These are phyloP conservation scores for Claviceps sp. DNA, from an alignment of 2,329 filamentous ascomycete genomes.

Conservation along the genomic window DNA sequence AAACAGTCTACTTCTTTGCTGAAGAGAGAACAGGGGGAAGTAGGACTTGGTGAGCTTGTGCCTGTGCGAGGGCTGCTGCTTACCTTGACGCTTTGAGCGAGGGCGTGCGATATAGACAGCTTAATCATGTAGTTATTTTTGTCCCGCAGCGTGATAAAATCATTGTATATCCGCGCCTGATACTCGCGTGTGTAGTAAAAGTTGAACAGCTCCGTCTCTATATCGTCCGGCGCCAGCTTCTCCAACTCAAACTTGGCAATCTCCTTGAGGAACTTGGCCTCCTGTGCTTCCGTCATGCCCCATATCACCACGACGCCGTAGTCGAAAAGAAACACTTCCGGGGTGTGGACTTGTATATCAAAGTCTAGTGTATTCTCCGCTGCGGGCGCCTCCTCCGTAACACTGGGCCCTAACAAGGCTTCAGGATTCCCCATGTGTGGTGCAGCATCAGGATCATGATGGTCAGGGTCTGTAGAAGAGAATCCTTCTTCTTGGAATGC, in stretches of 20 bases:
- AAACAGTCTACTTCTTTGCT: not conserved
- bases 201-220: conserved; percentile 96
- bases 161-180: conserved; percentile 97
- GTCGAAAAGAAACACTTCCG: conserved; percentile 91
- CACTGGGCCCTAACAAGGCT: conserved; percentile 20
- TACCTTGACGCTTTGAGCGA: conserved; percentile 91
- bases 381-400: conserved; percentile 24
- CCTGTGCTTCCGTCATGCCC: conserved; percentile 88
- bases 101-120: conserved; percentile 85
- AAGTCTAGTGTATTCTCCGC: conserved; percentile 52
- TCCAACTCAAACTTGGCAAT: conserved; percentile 89
- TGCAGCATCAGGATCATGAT: conserved; percentile 13
- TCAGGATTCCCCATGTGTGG: conserved; percentile 18
- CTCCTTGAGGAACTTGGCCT: conserved; percentile 84
- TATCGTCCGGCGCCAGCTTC: conserved; percentile 74
- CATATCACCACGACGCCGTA: conserved; percentile 97
- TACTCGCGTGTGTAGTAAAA: conserved; percentile 99
- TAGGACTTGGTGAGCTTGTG: too few relatives aligned
- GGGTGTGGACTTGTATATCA: conserved; percentile 78
- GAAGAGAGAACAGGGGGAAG: too few relatives aligned
- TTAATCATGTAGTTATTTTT: conserved; percentile 98
- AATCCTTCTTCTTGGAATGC: conserved; percentile 17
- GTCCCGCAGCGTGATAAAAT: conserved; percentile 90
- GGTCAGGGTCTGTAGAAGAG: conserved; percentile 12
- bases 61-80: conserved; percentile 1